Percentiles rank a stretch among this genome's conserved stretches.
These are phyloP conservation scores for Psidium friedrichsthalianum DNA, from an alignment of 345 rosid genomes.

Conservation along the genomic window DNA sequence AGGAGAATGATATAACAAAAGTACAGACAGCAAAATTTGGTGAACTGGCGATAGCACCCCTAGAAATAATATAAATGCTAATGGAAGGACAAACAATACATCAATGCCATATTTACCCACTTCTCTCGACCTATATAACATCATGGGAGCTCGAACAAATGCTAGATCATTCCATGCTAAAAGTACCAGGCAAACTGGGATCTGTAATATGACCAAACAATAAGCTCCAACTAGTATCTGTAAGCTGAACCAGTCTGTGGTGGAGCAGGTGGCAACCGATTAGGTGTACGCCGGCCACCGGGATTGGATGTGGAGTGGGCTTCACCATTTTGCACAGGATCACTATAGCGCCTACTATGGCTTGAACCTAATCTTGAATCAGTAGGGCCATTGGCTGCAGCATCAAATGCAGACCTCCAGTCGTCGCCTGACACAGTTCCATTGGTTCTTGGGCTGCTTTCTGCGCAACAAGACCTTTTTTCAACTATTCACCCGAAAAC, in stretches of 20 bases:
- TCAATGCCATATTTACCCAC: neutral
- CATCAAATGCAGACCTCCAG: slow-evolving; percentile 95
- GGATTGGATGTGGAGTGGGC: slow-evolving; percentile 9
- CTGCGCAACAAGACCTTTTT: slow-evolving; percentile 16
- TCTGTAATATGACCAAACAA: neutral
- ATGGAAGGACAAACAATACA: neutral
- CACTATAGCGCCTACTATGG: slow-evolving; percentile 10
- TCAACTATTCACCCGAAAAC: neutral
- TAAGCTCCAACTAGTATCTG: neutral
- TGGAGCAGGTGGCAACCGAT: slow-evolving; percentile 37
- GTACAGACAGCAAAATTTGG: neutral
- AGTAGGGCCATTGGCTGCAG: slow-evolving; percentile 59
- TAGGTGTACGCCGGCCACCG: slow-evolving; percentile 32
- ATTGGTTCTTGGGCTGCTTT: slow-evolving; percentile 67
- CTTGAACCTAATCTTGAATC: slow-evolving; percentile 31
- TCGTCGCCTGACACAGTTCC: slow-evolving; percentile 62
- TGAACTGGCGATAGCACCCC: neutral
- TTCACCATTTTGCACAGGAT: slow-evolving; percentile 24
- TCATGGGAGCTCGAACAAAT: neutral
- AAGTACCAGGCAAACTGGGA: neutral
- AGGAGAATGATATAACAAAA: neutral
- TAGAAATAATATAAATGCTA: neutral
- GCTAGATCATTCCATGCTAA: neutral
- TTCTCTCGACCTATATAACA: neutral
- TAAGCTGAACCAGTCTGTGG: slow-evolving; percentile 21